phyloP scores from a whole-genome alignment of 225 moss, liverwort and hornwort genomes.

The Marchantia polymorpha region DNA sequence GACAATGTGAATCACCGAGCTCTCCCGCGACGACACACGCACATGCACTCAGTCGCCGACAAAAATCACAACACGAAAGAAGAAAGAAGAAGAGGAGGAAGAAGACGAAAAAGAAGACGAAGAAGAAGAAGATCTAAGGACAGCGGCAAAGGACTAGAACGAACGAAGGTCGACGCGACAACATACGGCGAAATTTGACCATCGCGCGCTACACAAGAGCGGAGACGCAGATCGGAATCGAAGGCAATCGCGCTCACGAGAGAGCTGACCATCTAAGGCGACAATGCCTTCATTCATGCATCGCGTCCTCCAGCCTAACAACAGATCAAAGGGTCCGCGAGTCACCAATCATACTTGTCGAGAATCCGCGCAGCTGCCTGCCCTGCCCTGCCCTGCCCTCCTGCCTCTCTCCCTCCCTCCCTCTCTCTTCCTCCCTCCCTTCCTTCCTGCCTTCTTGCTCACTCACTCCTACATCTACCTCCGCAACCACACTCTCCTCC shows the following conservation, averaged over 20 bases:
- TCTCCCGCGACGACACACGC: neutral
- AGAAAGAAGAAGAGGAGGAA: neutral
- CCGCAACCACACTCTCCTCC: no score
- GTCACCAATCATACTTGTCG: neutral
- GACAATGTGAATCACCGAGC: neutral
- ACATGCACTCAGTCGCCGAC: neutral
- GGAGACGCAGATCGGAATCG: conserved; percentile 5
- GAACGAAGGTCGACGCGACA: neutral
- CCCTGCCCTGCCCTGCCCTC: no score
- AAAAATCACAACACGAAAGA: neutral
- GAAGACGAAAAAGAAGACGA: no score
- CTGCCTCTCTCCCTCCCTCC: no score
- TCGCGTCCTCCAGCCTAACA: neutral
- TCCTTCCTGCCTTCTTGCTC: neutral
- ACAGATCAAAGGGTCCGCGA: neutral
- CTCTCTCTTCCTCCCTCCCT: no score
- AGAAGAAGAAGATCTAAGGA: neutral
- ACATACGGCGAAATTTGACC: neutral
- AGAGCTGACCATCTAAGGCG: neutral
- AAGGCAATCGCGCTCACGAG: neutral
- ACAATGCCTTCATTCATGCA: neutral
- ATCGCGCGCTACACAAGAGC: neutral
- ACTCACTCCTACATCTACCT: neutral
- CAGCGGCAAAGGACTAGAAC: neutral
- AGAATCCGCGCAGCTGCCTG: neutral